phyloP scores from a whole-genome alignment of 2,329 filamentous ascomycete species.

The Cercospora sojina region DNA sequence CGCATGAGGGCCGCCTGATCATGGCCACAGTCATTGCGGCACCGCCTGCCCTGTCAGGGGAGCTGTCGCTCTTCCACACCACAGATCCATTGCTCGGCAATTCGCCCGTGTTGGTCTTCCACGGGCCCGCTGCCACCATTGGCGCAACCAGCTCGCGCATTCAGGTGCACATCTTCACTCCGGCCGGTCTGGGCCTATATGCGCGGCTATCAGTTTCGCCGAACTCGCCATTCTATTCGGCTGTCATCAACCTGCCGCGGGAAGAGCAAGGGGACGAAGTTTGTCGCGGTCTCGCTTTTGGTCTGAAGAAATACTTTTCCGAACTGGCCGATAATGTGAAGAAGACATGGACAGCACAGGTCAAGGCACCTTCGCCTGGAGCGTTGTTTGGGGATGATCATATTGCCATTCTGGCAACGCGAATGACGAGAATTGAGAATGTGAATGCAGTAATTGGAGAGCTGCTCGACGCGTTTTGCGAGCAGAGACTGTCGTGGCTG shows the following conservation, averaged over 20 bases:
- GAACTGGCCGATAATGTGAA: conserved; percentile 80
- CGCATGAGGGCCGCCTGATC: conserved; percentile 8
- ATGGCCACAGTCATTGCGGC: conserved; percentile 84
- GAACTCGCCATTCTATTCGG: conserved; percentile 84
- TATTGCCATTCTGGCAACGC: conserved; percentile 83
- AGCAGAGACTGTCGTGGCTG: conserved; percentile 78
- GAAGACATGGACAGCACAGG: conserved; percentile 60
- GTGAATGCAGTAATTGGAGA: conserved; percentile 69
- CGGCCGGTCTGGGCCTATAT: conserved; percentile 86
- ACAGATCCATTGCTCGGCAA: conserved; percentile 80
- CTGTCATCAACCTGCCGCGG: conserved; percentile 83
- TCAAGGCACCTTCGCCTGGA: conserved; percentile 55
- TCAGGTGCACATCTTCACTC: conserved; percentile 87
- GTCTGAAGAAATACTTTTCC: conserved; percentile 88
- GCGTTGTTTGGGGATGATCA: conserved; percentile 87
- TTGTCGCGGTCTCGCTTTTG: conserved; percentile 86
- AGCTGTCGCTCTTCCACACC: conserved; percentile 85
- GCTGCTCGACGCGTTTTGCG: conserved; percentile 72
- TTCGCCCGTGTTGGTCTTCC: conserved; percentile 83
- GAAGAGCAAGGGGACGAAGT: conserved; percentile 96
- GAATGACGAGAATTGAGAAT: conserved; percentile 80
- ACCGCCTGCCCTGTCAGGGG: conserved; percentile 71
- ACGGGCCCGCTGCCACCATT: conserved; percentile 72
- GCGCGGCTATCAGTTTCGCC: conserved; percentile 90
- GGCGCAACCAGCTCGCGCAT: conserved; percentile 92